Percentiles rank a stretch among this genome's conserved stretches.
Evolutionary conservation across 768 basidiomycete species (phyloP).

Genomic region (Pisolithus albus): DNA sequence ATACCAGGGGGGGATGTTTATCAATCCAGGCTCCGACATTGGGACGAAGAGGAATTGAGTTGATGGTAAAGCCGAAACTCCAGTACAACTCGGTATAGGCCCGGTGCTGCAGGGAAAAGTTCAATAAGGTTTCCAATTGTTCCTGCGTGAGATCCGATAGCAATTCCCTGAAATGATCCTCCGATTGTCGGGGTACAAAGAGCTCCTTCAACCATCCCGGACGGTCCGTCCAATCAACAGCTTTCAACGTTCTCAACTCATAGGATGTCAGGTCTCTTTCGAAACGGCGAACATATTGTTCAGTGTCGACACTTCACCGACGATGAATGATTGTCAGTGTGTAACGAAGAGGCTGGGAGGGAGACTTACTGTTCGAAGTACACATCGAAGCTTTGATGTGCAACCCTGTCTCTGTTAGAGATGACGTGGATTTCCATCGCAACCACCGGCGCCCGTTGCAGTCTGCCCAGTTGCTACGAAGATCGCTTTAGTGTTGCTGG

Average conservation of each 20-base stretch:
- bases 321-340: neutral
- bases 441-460: conserved; percentile 44
- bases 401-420: conserved; percentile 59
- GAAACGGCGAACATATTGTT: conserved; percentile 42
- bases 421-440: conserved; percentile 62
- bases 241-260: conserved; percentile 32
- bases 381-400: conserved; percentile 61
- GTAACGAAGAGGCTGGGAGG: neutral
- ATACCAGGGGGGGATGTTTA: conserved; percentile 46
- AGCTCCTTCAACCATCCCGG: conserved; percentile 27
- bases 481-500: neutral
- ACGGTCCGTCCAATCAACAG: conserved; percentile 35
- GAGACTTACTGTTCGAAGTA: conserved; percentile 58
- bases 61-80: conserved; percentile 38
- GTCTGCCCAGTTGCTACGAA: conserved; percentile 53
- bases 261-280: conserved; percentile 38
- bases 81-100: conserved; percentile 50
- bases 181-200: conserved; percentile 22
- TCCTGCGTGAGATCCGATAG: conserved; percentile 16
- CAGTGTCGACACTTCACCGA: conserved; percentile 38
- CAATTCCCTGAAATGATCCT: conserved; percentile 13
- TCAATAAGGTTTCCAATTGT: conserved; percentile 13
- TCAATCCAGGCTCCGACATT: conserved; percentile 39
- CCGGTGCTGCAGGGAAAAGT: conserved; percentile 37
- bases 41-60: conserved; percentile 21